These are phyloP conservation scores for Stephanodiscus triporus DNA, from an alignment of 108 stramenopile genomes.

Conservation along the genomic window DNA sequence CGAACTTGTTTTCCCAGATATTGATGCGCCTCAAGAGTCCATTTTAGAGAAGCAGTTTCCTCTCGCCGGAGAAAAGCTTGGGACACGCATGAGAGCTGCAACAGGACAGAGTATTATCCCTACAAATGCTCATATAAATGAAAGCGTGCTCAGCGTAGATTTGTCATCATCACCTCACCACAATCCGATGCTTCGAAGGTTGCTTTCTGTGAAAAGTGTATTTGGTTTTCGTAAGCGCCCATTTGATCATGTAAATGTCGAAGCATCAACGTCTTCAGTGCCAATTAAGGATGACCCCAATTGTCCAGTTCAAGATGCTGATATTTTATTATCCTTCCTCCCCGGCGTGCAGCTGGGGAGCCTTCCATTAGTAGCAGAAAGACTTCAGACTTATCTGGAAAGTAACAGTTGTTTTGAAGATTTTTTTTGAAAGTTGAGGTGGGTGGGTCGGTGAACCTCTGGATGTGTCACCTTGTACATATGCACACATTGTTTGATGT, in stretches of 20 bases:
- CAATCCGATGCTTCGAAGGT: not conserved
- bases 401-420: constrained; percentile 7
- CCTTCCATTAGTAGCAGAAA: constrained; percentile 38
- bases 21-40: constrained; percentile 13
- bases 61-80: constrained; percentile 34
- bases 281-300: not conserved
- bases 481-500: not conserved
- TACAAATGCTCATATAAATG: not conserved
- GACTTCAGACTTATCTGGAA: constrained; percentile 33
- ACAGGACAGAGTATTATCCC: not conserved
- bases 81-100: too few species aligned
- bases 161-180: constrained; percentile 6
- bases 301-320: not conserved
- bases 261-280: not conserved
- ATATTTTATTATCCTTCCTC: constrained; percentile 18
- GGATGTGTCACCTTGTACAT: not conserved
- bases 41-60: constrained; percentile 9
- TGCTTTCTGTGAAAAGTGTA: constrained; percentile 6
- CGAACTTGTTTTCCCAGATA: constrained; percentile 40
- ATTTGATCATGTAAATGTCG: not conserved
- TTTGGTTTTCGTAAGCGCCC: not conserved
- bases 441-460: not conserved
- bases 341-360: constrained; percentile 35
- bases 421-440: not conserved
- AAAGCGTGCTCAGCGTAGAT: not conserved